Base-by-base conservation (phyloP, 352 stramenopile species). In the Phytophthora ramorum region DNA sequence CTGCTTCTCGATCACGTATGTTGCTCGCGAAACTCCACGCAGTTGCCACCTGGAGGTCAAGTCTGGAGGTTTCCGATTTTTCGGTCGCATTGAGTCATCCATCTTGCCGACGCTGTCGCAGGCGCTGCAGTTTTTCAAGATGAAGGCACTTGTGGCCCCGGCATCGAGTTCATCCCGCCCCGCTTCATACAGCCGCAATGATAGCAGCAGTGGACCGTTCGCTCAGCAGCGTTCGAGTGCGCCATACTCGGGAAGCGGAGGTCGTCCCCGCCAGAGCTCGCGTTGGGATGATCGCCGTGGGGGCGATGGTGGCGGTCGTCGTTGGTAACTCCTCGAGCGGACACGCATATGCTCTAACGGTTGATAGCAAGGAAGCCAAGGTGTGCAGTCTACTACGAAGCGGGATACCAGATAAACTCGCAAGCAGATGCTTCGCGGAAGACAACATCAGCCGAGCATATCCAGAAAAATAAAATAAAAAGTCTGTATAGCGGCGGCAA, bases 1-100 rank as follows among this genome's bases (percentile, higher is more conserved):
- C 5, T 96, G 89, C 68, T 96, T 96, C 55, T 96, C 89, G 48
- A 93, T 96, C 69, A 92, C 89, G 60, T 96, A 93, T 63, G 84
- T 96, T 45, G 89, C 87, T 9, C 87, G 87, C 24, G 81, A 85
- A 70, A 95, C 87, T 16, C 86, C 89, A 24, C 87, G 89, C 50
- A 94, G 85, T 60, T 96, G 87, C 49, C 87, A 96, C 71, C 81
- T 96, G 81, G 87, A 95, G 58, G 87, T 96, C 16, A 94, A 94
- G 51, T 81, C 89, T 24, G 88, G 81, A 49, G 89, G 89, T 0
- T 93, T 91, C 61, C 89, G 87, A 0, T 96, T 95, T 66, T 96
- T 96, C 47, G 89, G 89, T 20, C 86, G 86, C 7, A 92, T 96
- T 62, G 87, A 95, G 74, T 96, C 85, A 16, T 92, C 83, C 4